Evolutionary conservation across 192 early-diverging fungal genomes (phyloP), one percentile per base, ranked within the genome.

Genomic region (Backusella morwellensis): DNA sequence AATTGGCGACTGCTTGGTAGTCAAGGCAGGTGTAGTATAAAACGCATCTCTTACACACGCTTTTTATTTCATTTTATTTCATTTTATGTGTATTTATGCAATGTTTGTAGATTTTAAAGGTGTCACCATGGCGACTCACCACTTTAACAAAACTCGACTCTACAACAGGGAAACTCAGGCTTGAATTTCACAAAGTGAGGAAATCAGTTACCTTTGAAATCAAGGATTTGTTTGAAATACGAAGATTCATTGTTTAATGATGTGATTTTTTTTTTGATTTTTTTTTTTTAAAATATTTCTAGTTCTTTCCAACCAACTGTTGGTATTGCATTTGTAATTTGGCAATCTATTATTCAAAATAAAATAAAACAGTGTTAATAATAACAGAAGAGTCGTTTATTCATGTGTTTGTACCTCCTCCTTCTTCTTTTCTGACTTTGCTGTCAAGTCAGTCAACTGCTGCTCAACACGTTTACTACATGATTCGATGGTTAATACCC

Each of bases 341-440:
- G 11, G 44, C 73, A 54, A 79, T 79, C 78, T 79, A 79, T 52
- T 35, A 6, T 23, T 35, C 68, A 70, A 73, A 50, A 41, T 6
- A 76, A 77, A 70, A 23, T 21, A 8, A 42, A 9, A 66, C 17
- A 40, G 0, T 72, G 21, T 56, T 40, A 38, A 35, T 26, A 63
- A 44, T 1, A 44, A 17, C 12, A 19, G 4, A 44, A 19, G 15
- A 12, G 15, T 6, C 12, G 19, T 44, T 3, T 21, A 23, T 29
- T 70, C 26, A 12, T 34, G 11, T 23, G 66, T 23, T 17, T 41
- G 44, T 76, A 97, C 92, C 83, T 94, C 93, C 23, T 87, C 77
- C 82, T 93, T 94, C 82, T 94, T 94, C 74, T 86, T 88, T 63
- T 99, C 95, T 71, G 94, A 91, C 80, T 97, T 95, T 72, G 94